Evolutionary conservation across 2,329 filamentous ascomycete genomes (phyloP), one percentile per base, ranked within the genome.

Genomic region (Beauveria medogensis): DNA sequence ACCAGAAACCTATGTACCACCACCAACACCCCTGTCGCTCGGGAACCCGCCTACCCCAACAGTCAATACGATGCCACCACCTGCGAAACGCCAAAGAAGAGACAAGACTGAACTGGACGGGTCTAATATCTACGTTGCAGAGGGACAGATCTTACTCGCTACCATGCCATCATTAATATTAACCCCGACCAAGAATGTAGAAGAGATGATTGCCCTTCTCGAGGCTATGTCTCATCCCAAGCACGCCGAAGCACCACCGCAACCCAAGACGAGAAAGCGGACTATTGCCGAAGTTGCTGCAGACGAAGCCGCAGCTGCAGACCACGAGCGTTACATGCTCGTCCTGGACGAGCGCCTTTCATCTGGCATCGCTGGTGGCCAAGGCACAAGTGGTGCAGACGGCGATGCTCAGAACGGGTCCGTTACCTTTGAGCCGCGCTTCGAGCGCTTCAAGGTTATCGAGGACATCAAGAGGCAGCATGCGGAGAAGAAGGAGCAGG

Each of bases 201-300:
- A 85, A 53, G 88, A 92, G 65, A 86, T 86, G 1, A 87, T 92
- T 53, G 80, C 80, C 12, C 80, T 95, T 3, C 79, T 97, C 3
- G 85, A 91, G 34, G 79, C 82, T 20, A 79, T 93, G 66, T 81
- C 84, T 22, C 90, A 95, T 71, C 89, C 92, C 7, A 85, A 91
- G 60, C 90, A 97, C 72, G 83, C 85, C 34, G 84, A 88, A 55
- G 79, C 85, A 48, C 87, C 91, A 10, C 93, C 94, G 0, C 83
- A 89, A 63, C 92, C 92, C 3, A 97, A 96, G 79, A 88, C 87
- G 8, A 82, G 94, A 61, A 97, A 99, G 80, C 86, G 93, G 64
- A 99, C 94, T 0, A 88, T 95, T 20, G 94, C 94, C 9, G 93
- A 99, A 71, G 85, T 97, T 78, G 94, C 91, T 9, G 93, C 93